A percentile compares a stretch with the other conserved stretches of the same genome.
These are phyloP conservation scores for Selenicereus undatus DNA, from an alignment of 148 eudicot genomes.

Conservation along the genomic window DNA sequence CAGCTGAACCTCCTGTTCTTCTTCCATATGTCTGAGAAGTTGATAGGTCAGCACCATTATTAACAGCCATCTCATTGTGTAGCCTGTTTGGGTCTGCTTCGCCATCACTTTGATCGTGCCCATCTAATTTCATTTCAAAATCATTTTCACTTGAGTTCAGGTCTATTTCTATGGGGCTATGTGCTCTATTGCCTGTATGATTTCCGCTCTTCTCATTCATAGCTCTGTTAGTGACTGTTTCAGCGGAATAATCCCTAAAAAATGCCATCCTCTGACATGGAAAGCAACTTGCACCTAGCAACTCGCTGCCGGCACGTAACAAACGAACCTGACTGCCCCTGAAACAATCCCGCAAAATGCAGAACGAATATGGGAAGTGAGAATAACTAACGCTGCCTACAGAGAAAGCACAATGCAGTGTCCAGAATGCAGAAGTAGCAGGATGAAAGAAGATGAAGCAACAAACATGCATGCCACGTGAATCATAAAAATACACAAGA, in stretches of 20 bases:
- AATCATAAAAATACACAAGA: not conserved
- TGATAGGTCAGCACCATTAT: conserved; percentile 33
- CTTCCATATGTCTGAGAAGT: conserved; percentile 43
- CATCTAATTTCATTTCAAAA: conserved; percentile 41
- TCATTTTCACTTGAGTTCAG: conserved; percentile 53
- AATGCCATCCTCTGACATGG: conserved; percentile 66
- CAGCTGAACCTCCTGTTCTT: conserved; percentile 36
- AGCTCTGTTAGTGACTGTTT: conserved; percentile 39
- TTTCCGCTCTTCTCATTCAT: conserved; percentile 44
- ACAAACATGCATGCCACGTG: not conserved
- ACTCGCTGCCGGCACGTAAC: not conserved
- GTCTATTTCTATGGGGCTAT: conserved; percentile 46
- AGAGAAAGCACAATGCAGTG: not conserved
- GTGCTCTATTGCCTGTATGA: conserved; percentile 41
- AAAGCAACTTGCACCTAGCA: conserved; percentile 20
- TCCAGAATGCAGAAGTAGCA: not conserved
- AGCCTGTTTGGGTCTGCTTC: conserved; percentile 36
- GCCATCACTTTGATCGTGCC: conserved; percentile 38
- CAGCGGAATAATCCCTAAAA: conserved; percentile 54
- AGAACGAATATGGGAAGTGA: not conserved
- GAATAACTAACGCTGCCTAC: not conserved
- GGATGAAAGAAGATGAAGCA: not conserved
- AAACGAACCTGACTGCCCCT: conserved; percentile 2
- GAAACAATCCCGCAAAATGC: conserved; percentile 15
- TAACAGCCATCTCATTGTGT: conserved; percentile 32